Evolutionary conservation across 495 filamentous ascomycete genomes (phyloP), one percentile per base, ranked within the genome.

Genomic region (Penicillium canariense): DNA sequence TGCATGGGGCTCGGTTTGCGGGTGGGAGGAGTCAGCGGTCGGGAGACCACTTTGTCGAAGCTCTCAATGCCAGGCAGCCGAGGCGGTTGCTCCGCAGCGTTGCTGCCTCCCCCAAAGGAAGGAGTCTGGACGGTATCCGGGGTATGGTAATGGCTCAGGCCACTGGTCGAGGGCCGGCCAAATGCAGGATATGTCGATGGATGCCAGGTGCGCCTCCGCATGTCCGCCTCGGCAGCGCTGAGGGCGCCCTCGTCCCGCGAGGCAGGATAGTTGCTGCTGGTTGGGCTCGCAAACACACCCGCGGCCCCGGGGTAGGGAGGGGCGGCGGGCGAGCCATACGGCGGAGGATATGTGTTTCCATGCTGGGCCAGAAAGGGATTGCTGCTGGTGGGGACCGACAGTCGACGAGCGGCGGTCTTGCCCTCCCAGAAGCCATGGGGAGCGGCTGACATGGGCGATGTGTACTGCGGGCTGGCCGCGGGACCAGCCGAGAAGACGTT

Each of bases 11-110:
- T 88, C 0, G 80, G 70, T 49, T 80, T 76, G 26, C 84, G 82
- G 8, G 81, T 76, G 3, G 85, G 80, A 5, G 90, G 87, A 3
- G 88, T 79, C 31, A 77, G 62, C 6, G 84, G 80, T 34, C 82
- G 80, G 27, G 68, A 69, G 23, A 77, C 62, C 5, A 87, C 77
- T 43, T 87, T 84, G 64, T 92, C 90, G 56, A 96, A 96, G 31
- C 89, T 93, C 63, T 94, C 90, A 58, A 96, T 96, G 7, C 91
- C 91, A 0, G 91, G 91, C 22, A 96, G 73, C 25, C 89, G 84
- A 17, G 87, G 72, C 26, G 72, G 67, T 59, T 82, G 81, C 20
- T 83, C 80, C 3, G 66, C 49, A 14, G 66, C 51, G 39, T 73
- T 76, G 39, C 78, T 79, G 39, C 70, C 43, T 3, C 38, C 68